Evolutionary conservation across 352 stramenopile genomes (phyloP).

Genomic region (Phytophthora sp.): DNA sequence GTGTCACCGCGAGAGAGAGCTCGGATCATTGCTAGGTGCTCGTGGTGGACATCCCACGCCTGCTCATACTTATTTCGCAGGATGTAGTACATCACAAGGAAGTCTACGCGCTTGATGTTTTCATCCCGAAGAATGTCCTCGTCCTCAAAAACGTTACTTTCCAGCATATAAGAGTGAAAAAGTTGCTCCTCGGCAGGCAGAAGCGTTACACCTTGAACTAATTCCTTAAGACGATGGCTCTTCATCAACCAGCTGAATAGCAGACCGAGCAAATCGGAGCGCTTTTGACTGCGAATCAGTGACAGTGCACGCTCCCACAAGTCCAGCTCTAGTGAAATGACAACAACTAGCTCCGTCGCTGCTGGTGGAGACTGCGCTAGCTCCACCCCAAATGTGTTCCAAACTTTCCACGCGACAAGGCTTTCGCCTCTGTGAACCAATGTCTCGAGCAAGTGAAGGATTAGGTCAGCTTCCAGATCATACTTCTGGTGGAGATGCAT

Average conservation of each 20-base stretch:
- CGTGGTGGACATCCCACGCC: constrained; percentile 78
- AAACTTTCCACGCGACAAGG: constrained; percentile 86
- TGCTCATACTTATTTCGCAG: constrained; percentile 74
- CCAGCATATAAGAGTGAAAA: constrained; percentile 82
- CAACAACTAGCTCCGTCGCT: constrained; percentile 72
- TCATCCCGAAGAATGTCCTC: constrained; percentile 71
- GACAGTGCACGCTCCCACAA: constrained; percentile 78
- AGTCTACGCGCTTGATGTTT: constrained; percentile 74
- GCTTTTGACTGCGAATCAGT: constrained; percentile 61
- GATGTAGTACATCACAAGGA: constrained; percentile 88
- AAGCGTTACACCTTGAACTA: constrained; percentile 71
- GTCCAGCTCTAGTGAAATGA: constrained; percentile 78
- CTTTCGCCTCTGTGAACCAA: constrained; percentile 78
- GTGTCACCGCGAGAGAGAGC: constrained; percentile 64
- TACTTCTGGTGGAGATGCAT: constrained; percentile 80
- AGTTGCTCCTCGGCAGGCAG: constrained; percentile 54
- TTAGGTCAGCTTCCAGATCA: constrained; percentile 72
- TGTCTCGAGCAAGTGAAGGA: constrained; percentile 80
- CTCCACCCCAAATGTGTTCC: constrained; percentile 79
- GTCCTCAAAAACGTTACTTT: constrained; percentile 45
- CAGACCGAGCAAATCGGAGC: constrained; percentile 61
- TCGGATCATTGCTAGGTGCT: constrained; percentile 78
- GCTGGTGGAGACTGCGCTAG: constrained; percentile 49
- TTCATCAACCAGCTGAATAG: constrained; percentile 80
- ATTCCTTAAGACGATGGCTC: constrained; percentile 73